Percentiles rank a stretch among this genome's conserved stretches.
Conservation (phyloP, 768 basidiomycete genomes). For the Russula olivacea region DNA sequence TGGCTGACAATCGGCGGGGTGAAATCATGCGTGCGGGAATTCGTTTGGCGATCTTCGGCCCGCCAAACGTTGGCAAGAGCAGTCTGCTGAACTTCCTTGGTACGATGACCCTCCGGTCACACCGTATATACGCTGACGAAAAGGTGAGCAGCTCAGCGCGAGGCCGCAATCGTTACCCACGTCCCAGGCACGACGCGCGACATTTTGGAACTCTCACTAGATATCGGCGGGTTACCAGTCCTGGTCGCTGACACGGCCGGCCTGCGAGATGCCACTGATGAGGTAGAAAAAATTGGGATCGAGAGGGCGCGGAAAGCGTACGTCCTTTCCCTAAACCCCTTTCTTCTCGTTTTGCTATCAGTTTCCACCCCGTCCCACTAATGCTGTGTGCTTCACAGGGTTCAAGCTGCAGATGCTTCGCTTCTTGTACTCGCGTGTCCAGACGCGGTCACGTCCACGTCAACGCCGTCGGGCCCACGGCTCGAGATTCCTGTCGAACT, state of each 20-base stretch:
- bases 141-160: slow-evolving; percentile 57
- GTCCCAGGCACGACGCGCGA: slow-evolving; percentile 89
- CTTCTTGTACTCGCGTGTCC: slow-evolving; percentile 79
- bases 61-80: slow-evolving; percentile 93
- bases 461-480: slow-evolving; percentile 7
- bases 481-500: slow-evolving; percentile 44
- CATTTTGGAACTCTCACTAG: slow-evolving; percentile 75
- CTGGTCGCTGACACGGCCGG: slow-evolving; percentile 85
- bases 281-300: slow-evolving; percentile 78
- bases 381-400: slow-evolving; percentile 37
- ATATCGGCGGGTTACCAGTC: slow-evolving; percentile 83
- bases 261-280: slow-evolving; percentile 57
- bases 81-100: slow-evolving; percentile 82
- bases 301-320: slow-evolving; percentile 65
- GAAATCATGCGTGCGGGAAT: slow-evolving; percentile 82
- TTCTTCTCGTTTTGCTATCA: slow-evolving; percentile 2
- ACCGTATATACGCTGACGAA: not conserved
- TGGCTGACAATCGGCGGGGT: slow-evolving; percentile 68
- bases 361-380: not conserved
- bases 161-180: slow-evolving; percentile 85
- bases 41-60: slow-evolving; percentile 82
- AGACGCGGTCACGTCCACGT: slow-evolving; percentile 31
- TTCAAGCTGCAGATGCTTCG: slow-evolving; percentile 60
- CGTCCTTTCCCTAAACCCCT: slow-evolving; percentile 28
- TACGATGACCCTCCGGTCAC: slow-evolving; percentile 26